Evolutionary conservation across 2,329 filamentous ascomycete genomes (phyloP).

Genomic region (Fusarium transvaalense): DNA sequence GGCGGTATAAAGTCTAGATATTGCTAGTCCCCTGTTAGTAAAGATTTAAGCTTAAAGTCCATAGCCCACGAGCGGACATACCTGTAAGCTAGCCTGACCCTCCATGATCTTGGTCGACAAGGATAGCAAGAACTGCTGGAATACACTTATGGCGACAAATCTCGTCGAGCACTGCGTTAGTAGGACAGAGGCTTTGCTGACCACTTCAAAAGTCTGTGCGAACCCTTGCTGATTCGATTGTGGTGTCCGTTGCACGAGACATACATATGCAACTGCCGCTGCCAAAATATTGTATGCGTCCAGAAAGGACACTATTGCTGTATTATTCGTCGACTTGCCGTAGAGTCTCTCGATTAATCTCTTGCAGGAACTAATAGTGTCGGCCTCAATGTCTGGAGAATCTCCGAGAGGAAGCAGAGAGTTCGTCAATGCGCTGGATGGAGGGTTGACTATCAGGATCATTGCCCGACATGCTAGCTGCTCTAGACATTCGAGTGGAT

Average conservation of each 20-base stretch:
- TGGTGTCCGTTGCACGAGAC: neutral
- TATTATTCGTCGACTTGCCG: neutral
- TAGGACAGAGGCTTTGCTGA: conserved; percentile 25
- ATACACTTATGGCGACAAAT: conserved; percentile 5
- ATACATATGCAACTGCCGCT: conserved; percentile 12
- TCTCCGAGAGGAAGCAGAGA: neutral
- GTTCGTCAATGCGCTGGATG: neutral
- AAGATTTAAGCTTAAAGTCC: neutral
- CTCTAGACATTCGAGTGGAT: neutral
- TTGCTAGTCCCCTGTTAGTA: neutral
- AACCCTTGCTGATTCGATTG: conserved; percentile 5
- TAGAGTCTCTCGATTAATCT: conserved; percentile 18
- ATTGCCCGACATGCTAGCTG: conserved; percentile 17
- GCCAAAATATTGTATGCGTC: conserved; percentile 29
- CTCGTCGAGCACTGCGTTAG: conserved; percentile 23
- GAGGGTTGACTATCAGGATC: neutral
- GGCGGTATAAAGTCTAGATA: conserved; percentile 4
- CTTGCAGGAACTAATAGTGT: conserved; percentile 19
- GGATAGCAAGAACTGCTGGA: conserved; percentile 17
- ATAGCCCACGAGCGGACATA: neutral
- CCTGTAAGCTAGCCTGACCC: neutral
- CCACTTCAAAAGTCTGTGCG: conserved; percentile 21
- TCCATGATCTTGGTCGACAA: conserved; percentile 26
- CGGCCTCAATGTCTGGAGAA: neutral
- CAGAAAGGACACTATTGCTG: conserved; percentile 11